Evolutionary conservation across 495 filamentous ascomycete species (phyloP), one percentile per base, ranked within the genome.

Genomic region (Trypethelium eluteriae): DNA sequence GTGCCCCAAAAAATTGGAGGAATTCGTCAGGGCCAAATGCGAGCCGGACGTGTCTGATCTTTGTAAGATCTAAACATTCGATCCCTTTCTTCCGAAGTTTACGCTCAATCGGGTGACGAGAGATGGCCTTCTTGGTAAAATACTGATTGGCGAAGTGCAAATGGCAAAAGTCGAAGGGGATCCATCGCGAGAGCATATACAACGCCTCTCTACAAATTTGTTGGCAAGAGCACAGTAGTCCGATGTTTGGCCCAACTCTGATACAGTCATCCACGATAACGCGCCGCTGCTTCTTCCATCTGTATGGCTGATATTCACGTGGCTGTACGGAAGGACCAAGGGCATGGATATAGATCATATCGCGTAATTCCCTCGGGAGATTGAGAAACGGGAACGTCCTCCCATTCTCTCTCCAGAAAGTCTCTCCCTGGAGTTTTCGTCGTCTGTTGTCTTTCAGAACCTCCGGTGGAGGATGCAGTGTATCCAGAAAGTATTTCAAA

Each of bases 291-390:
- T 12, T 2, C 2, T 62, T 62, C 25, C 5, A 7, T 5, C 62
- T 46, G 5, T 35, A 12, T 36, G 53, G 53, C 14, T 5, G 53
- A 14, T 59, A 59, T 10, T 14, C 49, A 6, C 18, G 65, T 47
- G 34, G 47, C 18, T 53, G 44, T 39, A 53, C 32, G 18, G 38
- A 62, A 41, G 11, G 63, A 14, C 66, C 69, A 11, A 69, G 38
- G 47, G 63, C 57, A 34, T 46, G 63, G 5, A 1, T 47, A 53
- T 71, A 73, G 49, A 73, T 68, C 2, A 62, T 0, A 11, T 73
- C 62, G 16, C 71, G 69, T 12, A 71, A 35, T 36, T 71, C 71
- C 7, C 36, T 2, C 2, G 71, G 69, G 2, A 71, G 67, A 4
- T 66, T 44, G 11, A 71, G 38, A 16, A 73, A 41, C 5, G 7